phyloP scores from a whole-genome alignment of 179 eudicot species.

The Gypsophila paniculata region DNA sequence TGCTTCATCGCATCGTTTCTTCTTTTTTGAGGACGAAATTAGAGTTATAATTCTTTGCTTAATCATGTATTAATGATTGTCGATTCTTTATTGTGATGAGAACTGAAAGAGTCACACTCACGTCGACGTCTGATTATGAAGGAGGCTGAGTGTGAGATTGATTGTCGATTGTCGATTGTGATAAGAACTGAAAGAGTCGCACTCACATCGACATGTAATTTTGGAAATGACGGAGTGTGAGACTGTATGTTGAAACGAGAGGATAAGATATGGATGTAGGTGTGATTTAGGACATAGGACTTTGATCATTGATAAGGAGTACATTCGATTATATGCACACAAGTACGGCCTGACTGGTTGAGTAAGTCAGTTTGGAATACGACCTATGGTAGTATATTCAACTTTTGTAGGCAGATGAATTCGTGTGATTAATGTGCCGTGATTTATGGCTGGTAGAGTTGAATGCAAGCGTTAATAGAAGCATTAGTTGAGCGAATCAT shows the following conservation, averaged over 20 bases:
- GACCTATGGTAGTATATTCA: not conserved
- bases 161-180: no score
- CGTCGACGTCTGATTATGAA: not conserved
- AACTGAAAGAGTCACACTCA: not conserved
- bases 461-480: no score
- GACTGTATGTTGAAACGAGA: not conserved
- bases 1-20: not conserved
- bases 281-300: not conserved
- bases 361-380: constrained; percentile 1
- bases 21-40: no score
- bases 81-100: not conserved
- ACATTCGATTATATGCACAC: no score
- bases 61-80: no score
- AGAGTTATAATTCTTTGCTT: no score
- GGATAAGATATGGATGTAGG: not conserved
- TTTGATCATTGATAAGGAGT: not conserved
- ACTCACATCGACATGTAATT: not conserved
- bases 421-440: no score
- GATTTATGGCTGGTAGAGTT: no score
- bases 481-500: not conserved
- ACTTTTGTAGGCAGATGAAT: no score
- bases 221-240: not conserved
- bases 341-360: not conserved
- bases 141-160: not conserved
- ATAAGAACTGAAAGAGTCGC: not conserved